Evolutionary conservation across 1,139 yeast genomes (phyloP), one percentile per base, ranked within the genome.

Genomic region (Spencermartinsiella ligniputridi): DNA sequence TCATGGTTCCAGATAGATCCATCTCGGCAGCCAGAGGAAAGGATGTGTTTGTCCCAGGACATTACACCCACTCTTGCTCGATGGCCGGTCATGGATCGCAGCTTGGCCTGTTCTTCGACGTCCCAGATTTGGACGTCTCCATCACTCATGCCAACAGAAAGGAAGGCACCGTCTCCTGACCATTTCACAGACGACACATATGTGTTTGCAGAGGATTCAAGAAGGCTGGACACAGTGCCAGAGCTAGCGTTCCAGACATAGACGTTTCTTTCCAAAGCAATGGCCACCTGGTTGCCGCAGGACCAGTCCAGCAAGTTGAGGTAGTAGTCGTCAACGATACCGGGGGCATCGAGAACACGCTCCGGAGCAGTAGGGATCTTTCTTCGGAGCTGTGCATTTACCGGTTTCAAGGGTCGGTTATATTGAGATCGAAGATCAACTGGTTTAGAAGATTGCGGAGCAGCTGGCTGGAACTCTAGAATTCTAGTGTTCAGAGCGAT

Each of bases 41-140:
- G 70, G 30, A 85, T 66, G 57, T 89, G 95, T 50, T 78, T 81
- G 59, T 79, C 75, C 99, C 99, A 94, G 24, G 85, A 74, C 66
- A 88, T 86, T 2, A 92, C 75, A 1, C 95, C 94, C 15, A 92
- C 80, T 49, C 98, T 74, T 39, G 84, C 81, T 32, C 79, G 72
- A 44, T 85, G 83, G 0, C 80, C 78, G 49, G 75, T 71, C 79
- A 94, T 80, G 1, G 96, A 82, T 56, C 99, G 76, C 44, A 90
- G 72, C 56, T 81, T 81, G 15, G 82, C 67, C 56, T 75, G 78
- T 13, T 86, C 77, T 57, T 86, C 96, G 37, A 87, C 83, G 64
- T 94, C 98, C 96, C 97, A 92, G 49, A 92, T 84, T 64, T 92
- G 96, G 30, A 90, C 72, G 29, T 79, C 71, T 2, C 98, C 98